Evolutionary conservation across 1,139 yeast species (phyloP), one percentile per base, ranked within the genome.

Genomic region (Candida sp.): DNA sequence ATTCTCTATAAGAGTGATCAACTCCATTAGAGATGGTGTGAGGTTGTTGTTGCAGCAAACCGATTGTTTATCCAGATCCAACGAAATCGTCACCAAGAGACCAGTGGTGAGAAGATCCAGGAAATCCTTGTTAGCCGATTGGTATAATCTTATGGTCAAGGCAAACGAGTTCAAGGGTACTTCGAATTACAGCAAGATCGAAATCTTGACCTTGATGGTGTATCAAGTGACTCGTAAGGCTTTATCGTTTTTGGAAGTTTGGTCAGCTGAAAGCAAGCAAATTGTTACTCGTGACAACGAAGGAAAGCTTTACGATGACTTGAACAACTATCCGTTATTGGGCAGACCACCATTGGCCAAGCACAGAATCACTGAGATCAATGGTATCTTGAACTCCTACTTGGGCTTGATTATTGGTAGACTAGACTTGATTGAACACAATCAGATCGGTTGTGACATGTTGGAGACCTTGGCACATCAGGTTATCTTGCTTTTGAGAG

Each of bases 121-220:
- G 58, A 93, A 93, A 67, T 78, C 86, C 23, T 73, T 94, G 52
- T 80, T 94, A 43, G 93, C 97, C 1, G 98, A 93, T 63, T 89
- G 98, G 88, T 93, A 96, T 50, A 88, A 87, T 53, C 74, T 94
- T 43, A 92, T 93, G 81, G 83, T 88, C 7, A 88, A 89, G 60
- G 97, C 98, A 3, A 91, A 89, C 61, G 91, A 89, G 51, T 89
- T 85, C 64, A 85, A 88, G 62, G 86, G 90, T 48, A 86, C 96
- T 0, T 77, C 87, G 37, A 86, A 83, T 53, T 78, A 78, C 48
- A 77, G 78, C 42, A 86, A 89, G 58, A 81, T 91, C 53, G 91
- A 87, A 59, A 83, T 86, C 25, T 74, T 93, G 53, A 88, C 90
- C 33, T 69, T 86, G 47, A 81, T 92, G 76, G 84, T 90, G 5